Conservation (phyloP, 768 basidiomycete genomes). For the Fomitopsis serialis region DNA sequence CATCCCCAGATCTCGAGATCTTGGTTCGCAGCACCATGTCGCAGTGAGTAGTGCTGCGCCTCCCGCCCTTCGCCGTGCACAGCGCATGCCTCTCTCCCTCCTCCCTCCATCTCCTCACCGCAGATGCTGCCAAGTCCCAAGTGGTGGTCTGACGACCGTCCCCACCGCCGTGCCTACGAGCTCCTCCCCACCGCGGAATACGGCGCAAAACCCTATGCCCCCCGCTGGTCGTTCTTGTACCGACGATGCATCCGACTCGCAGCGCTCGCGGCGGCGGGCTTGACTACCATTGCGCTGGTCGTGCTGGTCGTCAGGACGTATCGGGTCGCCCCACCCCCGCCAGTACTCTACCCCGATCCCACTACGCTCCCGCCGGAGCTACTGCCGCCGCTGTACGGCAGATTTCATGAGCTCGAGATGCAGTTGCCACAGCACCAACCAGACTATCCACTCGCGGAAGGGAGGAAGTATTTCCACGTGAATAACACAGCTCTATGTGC, state of each 20-base stretch:
- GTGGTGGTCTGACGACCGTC: too few species aligned
- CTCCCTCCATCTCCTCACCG: too few species aligned
- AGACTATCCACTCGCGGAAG: conserved; percentile 21
- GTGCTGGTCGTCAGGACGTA: background rate
- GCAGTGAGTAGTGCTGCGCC: too few species aligned
- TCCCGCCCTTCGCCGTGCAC: too few species aligned
- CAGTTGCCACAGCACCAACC: conserved; percentile 23
- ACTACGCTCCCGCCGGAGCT: background rate
- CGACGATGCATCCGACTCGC: background rate
- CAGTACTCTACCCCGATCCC: background rate
- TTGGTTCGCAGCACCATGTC: too few species aligned
- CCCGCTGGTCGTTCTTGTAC: background rate
- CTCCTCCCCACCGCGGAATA: background rate
- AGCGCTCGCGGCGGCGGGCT: background rate
- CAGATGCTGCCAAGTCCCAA: too few species aligned
- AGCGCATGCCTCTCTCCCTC: too few species aligned
- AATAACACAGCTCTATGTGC: conserved; percentile 17
- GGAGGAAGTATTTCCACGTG: conserved; percentile 15
- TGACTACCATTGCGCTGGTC: background rate
- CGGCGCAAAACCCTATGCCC: background rate
- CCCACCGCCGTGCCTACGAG: background rate
- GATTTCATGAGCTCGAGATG: conserved; percentile 18
- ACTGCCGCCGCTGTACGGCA: conserved; percentile 19
- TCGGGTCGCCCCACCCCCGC: background rate
- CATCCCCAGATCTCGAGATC: too few species aligned